Conservation (phyloP, 164 flowering plant species). For the Nelumbo lutea region DNA sequence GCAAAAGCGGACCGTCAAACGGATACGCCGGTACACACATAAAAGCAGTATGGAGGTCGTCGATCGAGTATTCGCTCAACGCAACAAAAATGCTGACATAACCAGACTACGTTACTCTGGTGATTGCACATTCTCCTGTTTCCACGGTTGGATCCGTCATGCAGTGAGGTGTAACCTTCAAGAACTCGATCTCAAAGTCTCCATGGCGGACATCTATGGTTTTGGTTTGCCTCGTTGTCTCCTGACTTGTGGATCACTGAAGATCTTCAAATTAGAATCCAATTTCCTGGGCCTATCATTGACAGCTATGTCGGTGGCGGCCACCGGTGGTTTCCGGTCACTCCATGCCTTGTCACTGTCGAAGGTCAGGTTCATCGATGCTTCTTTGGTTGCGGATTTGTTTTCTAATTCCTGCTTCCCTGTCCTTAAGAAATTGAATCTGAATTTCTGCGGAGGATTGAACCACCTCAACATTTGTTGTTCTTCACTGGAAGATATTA, state of each 20-base stretch:
- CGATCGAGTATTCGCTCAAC: conserved; percentile 23
- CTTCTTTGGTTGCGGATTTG: conserved; percentile 20
- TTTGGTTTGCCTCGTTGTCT: conserved; percentile 44
- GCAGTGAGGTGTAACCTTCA: conserved; percentile 37
- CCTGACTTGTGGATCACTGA: conserved; percentile 21
- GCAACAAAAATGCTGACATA: conserved; percentile 24
- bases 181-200: conserved; percentile 46
- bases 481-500: conserved; percentile 27
- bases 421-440: conserved; percentile 27
- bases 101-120: conserved; percentile 34
- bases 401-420: conserved; percentile 44
- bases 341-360: conserved; percentile 20
- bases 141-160: conserved; percentile 34
- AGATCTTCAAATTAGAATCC: conserved; percentile 30
- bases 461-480: conserved; percentile 31
- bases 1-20: too few relatives aligned
- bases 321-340: conserved; percentile 25
- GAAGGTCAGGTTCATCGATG: conserved; percentile 25
- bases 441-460: conserved; percentile 37
- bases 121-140: conserved; percentile 26
- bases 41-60: not conserved
- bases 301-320: conserved; percentile 29
- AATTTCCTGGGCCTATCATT: conserved; percentile 36
- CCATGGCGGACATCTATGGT: conserved; percentile 29
- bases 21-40: too few relatives aligned